A percentile compares a stretch with the other conserved stretches of the same genome.
Conservation (phyloP, 176 grass and related monocot genomes). For the Tillandsia fasciculata region DNA sequence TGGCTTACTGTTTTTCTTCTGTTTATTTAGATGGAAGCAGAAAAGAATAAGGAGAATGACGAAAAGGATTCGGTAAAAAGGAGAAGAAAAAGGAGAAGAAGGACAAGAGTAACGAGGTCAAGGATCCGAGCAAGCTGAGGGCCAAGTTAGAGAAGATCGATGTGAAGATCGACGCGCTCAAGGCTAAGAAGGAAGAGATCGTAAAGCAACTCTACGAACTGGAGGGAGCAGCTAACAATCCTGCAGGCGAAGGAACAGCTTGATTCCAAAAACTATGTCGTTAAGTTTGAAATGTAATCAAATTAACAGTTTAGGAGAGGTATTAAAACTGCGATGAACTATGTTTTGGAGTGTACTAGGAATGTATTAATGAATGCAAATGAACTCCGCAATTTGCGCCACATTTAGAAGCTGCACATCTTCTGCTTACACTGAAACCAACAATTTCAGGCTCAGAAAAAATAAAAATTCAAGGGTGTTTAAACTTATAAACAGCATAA, state of each 20-base stretch:
- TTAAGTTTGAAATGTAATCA: neutral
- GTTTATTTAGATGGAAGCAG: neutral
- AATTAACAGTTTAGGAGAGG: neutral
- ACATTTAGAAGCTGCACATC: too few species aligned
- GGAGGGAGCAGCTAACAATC: conserved; percentile 1
- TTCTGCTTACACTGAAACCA: too few species aligned
- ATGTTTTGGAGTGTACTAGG: too few species aligned
- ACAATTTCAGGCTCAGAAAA: too few species aligned
- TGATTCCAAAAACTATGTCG: neutral
- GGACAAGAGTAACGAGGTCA: conserved; percentile 25
- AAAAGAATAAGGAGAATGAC: neutral
- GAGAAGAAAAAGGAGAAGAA: conserved; percentile 34
- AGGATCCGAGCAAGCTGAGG: conserved; percentile 23
- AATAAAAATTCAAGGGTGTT: too few species aligned
- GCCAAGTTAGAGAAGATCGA: conserved; percentile 40
- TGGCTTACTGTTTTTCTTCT: neutral
- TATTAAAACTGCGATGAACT: neutral
- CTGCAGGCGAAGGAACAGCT: neutral
- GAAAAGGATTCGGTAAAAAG: conserved; percentile 23
- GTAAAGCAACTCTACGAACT: conserved; percentile 27
- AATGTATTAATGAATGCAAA: too few species aligned
- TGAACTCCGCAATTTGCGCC: too few species aligned
- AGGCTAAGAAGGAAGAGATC: conserved; percentile 42
- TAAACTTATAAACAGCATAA: too few species aligned
- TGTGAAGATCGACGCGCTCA: conserved; percentile 39